Evolutionary conservation across 805 yeast genomes (phyloP).

Genomic region (baker's yeast (Saccharomyces cerevisiae)): DNA sequence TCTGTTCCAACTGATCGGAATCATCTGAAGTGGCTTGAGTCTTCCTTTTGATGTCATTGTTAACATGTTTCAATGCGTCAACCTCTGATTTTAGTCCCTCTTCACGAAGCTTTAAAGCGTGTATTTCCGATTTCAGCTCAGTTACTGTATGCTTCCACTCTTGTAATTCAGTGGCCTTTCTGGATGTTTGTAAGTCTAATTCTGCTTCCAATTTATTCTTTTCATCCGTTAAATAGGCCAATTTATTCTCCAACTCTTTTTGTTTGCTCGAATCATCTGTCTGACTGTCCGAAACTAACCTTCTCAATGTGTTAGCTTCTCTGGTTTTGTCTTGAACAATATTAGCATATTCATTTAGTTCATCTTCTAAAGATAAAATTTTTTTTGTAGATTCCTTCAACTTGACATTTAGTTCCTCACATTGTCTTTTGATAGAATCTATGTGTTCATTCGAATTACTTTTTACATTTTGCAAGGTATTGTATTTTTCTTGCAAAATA

Average conservation of each 20-base stretch:
- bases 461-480: slow-evolving; percentile 31
- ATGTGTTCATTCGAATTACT: slow-evolving; percentile 37
- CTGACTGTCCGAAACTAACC: slow-evolving; percentile 61
- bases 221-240: slow-evolving; percentile 49
- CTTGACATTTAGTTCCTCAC: slow-evolving; percentile 63
- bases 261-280: slow-evolving; percentile 43
- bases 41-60: slow-evolving; percentile 24
- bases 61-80: slow-evolving; percentile 26
- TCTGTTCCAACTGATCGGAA: slow-evolving; percentile 27
- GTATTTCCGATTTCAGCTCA: slow-evolving; percentile 34
- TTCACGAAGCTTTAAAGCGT: slow-evolving; percentile 34
- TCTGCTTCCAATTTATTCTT: slow-evolving; percentile 52
- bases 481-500: slow-evolving; percentile 34
- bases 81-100: slow-evolving; percentile 24
- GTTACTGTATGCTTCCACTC: slow-evolving; percentile 42
- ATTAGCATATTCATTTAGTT: slow-evolving; percentile 64
- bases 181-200: slow-evolving; percentile 39
- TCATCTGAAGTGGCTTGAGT: slow-evolving; percentile 21
- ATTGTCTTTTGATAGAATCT: slow-evolving; percentile 51
- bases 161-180: slow-evolving; percentile 58
- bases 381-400: slow-evolving; percentile 54
- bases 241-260: slow-evolving; percentile 47
- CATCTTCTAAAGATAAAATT: slow-evolving; percentile 68
- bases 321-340: slow-evolving; percentile 72
- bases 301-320: slow-evolving; percentile 66